A percentile compares a stretch with the other conserved stretches of the same genome.
These are phyloP conservation scores for Moesziomyces globuligerus DNA, from an alignment of 1,284 basidiomycete species.

Conservation along the genomic window DNA sequence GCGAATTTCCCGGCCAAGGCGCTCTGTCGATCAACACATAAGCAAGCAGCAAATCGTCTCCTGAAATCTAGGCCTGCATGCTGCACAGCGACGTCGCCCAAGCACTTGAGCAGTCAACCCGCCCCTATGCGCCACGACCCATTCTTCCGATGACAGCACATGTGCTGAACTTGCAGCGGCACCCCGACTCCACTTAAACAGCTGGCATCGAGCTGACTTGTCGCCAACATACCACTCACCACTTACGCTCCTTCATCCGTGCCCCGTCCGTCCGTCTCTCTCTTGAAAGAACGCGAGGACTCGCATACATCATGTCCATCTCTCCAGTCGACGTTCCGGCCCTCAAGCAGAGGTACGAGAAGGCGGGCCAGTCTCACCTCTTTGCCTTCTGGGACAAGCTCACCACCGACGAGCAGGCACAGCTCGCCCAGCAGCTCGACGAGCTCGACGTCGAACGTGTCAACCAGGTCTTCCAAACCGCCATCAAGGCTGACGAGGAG, in stretches of 20 bases:
- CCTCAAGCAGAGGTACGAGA: slow-evolving; percentile 68
- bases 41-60: not conserved
- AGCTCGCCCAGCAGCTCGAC: slow-evolving; percentile 79
- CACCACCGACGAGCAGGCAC: slow-evolving; percentile 74
- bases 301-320: slow-evolving; percentile 20
- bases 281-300: not conserved
- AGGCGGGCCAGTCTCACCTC: slow-evolving; percentile 87
- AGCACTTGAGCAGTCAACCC: slow-evolving; percentile 2
- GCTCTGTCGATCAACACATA: slow-evolving; percentile 36
- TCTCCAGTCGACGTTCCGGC: slow-evolving; percentile 32
- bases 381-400: slow-evolving; percentile 86
- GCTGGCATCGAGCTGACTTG: not conserved
- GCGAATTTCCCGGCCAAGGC: slow-evolving; percentile 7
- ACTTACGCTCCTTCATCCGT: not conserved
- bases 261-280: not conserved
- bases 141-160: slow-evolving; percentile 24
- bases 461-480: slow-evolving; percentile 84
- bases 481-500: slow-evolving; percentile 77
- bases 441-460: slow-evolving; percentile 88
- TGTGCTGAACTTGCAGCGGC: not conserved
- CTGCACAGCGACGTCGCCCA: no score
- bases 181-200: not conserved
- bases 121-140: slow-evolving; percentile 12
- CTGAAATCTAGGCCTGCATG: no score
- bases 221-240: no score